These are phyloP conservation scores for Seiridium cupressi DNA, from an alignment of 2,329 filamentous ascomycete genomes.

Conservation along the genomic window DNA sequence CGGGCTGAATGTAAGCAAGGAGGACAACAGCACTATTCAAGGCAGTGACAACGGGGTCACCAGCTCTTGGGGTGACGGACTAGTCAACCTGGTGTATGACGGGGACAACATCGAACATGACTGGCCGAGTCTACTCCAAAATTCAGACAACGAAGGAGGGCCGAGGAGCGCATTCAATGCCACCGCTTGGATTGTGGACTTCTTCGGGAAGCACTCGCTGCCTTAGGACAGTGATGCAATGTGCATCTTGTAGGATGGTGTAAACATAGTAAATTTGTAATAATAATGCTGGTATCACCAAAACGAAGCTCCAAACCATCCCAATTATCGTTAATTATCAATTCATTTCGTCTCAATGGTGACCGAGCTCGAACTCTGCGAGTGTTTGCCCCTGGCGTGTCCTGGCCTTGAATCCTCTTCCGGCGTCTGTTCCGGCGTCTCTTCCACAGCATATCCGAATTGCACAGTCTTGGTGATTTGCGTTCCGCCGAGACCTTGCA, in stretches of 20 bases:
- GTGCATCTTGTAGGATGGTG: no score
- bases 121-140: slow-evolving; percentile 8
- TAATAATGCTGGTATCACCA: background rate
- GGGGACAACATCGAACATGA: slow-evolving; percentile 11
- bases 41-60: slow-evolving; percentile 1
- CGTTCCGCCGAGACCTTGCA: slow-evolving; percentile 6
- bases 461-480: slow-evolving; percentile 13
- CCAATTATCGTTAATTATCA: background rate
- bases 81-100: slow-evolving; percentile 10
- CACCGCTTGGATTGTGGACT: slow-evolving; percentile 6
- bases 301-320: background rate
- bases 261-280: no score
- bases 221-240: background rate
- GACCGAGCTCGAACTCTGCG: background rate
- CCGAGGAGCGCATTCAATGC: slow-evolving; percentile 7
- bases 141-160: slow-evolving; percentile 7
- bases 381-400: background rate
- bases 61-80: background rate
- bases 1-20: slow-evolving; percentile 7
- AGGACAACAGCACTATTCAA: slow-evolving; percentile 3
- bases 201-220: slow-evolving; percentile 2
- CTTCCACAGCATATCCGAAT: slow-evolving; percentile 12
- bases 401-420: background rate
- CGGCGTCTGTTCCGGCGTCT: background rate
- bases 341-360: background rate